These are phyloP conservation scores for Colletotrichum sp. DNA, from an alignment of 2,329 filamentous ascomycete genomes.

Conservation along the genomic window DNA sequence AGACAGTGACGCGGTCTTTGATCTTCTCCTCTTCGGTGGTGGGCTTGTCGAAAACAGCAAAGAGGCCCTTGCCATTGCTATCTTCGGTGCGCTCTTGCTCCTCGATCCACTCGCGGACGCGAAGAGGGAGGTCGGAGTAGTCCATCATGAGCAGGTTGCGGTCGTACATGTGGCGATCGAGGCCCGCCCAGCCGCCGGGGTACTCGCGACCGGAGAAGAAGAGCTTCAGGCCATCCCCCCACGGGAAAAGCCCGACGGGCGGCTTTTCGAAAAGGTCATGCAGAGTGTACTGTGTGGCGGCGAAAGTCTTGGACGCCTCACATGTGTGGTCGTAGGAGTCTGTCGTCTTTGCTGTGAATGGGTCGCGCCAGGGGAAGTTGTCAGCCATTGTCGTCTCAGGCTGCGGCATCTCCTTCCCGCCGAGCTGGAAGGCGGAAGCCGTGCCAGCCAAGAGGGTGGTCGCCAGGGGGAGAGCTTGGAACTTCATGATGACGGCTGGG, in stretches of 20 bases:
- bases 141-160: constrained; percentile 53
- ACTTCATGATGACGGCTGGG: background rate
- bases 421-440: constrained; percentile 30
- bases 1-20: constrained; percentile 34
- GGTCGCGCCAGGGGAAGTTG: constrained; percentile 46
- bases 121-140: constrained; percentile 45
- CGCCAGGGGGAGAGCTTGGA: background rate
- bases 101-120: constrained; percentile 54
- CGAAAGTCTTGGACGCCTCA: constrained; percentile 37
- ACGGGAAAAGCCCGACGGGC: constrained; percentile 44
- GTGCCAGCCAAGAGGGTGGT: constrained; percentile 15
- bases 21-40: constrained; percentile 42
- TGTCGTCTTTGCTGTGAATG: constrained; percentile 33
- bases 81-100: constrained; percentile 37
- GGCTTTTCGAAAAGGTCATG: constrained; percentile 43
- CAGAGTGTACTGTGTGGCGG: constrained; percentile 46
- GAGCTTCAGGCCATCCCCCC: constrained; percentile 42
- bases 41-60: constrained; percentile 44
- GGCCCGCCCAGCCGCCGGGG: constrained; percentile 57
- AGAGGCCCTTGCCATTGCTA: constrained; percentile 41
- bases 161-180: constrained; percentile 56
- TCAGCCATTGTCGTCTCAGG: constrained; percentile 38
- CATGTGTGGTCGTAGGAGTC: constrained; percentile 38
- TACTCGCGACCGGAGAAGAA: constrained; percentile 47
- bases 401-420: constrained; percentile 22